These are phyloP conservation scores for Sporisorium iseilematis-ciliati DNA, from an alignment of 1,284 basidiomycete species.

Conservation along the genomic window DNA sequence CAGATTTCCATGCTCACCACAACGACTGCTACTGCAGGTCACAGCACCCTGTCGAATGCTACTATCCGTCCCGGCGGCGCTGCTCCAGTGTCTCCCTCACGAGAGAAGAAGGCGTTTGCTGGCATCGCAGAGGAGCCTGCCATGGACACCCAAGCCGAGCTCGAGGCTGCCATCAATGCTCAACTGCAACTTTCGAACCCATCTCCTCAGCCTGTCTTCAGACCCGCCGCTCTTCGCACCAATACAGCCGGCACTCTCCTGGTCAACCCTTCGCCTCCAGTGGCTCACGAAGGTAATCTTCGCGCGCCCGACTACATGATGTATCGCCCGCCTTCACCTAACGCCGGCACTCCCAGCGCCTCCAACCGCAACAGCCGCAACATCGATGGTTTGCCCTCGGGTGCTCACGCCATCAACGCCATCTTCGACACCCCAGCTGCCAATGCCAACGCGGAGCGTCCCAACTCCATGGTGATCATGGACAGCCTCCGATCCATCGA, in stretches of 20 bases:
- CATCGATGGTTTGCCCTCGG: slow-evolving; percentile 59
- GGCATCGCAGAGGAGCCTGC: slow-evolving; percentile 53
- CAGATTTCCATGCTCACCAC: slow-evolving; percentile 53
- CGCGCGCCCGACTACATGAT: slow-evolving; percentile 53
- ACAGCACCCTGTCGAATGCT: slow-evolving; percentile 46
- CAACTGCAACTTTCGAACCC: slow-evolving; percentile 25
- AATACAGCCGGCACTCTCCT: slow-evolving; percentile 61
- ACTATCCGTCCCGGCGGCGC: slow-evolving; percentile 21
- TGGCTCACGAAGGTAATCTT: slow-evolving; percentile 17
- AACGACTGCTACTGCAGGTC: slow-evolving; percentile 55
- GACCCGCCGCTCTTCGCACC: slow-evolving; percentile 45
- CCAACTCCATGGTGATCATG: slow-evolving; percentile 60
- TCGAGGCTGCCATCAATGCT: slow-evolving; percentile 39
- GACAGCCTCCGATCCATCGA: slow-evolving; percentile 48
- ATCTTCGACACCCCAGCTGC: slow-evolving; percentile 49
- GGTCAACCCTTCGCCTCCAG: slow-evolving; percentile 53
- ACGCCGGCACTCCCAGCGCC: slow-evolving; percentile 1
- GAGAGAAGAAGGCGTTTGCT: slow-evolving; percentile 36
- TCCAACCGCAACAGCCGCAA: slow-evolving; percentile 54
- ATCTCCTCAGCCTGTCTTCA: slow-evolving; percentile 25
- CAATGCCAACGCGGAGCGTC: slow-evolving; percentile 29
- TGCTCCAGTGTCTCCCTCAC: slow-evolving; percentile 23
- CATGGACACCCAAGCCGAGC: slow-evolving; percentile 20
- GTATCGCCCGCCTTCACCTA: slow-evolving; percentile 47
- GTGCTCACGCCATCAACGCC: slow-evolving; percentile 45